Evolutionary conservation across 1,284 basidiomycete species (phyloP), one percentile per base, ranked within the genome.

Genomic region (Ceratobasidium sp.): DNA sequence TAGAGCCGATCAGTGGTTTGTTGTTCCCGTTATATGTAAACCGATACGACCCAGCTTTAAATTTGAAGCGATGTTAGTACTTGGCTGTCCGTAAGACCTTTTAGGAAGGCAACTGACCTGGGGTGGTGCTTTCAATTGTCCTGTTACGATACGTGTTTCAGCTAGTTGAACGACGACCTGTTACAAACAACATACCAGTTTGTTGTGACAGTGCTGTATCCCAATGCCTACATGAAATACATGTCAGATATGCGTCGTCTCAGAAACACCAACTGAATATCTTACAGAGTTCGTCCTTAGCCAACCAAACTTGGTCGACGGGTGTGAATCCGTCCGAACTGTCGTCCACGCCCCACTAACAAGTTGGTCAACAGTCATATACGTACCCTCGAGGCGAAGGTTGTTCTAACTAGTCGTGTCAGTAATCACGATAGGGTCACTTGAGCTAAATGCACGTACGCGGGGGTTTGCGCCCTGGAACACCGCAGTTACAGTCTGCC

Each of bases 381-480:
- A 94, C 0, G 91, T 92, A 35, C 83, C 84, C 78, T 93, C 92
- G 11, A 94, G 84, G 18, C 88, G 86, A 32, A 93, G 85, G 78
- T 94, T 92, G 79, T 94, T 94, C 90, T 92, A 76, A 52, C 1
- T n/a, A 38, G 2, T 50, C 18, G 55, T 49, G n/a, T n/a, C n/a
- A n/a, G n/a, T n/a, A 54, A 41, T 9, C 28, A 44, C 61, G 14
- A 44, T 28, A 4, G 11, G 41, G 47, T 30, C 43, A 38, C 21
- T 41, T 59, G 26, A 58, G 21, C 43, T 30, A 38, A 41, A 14
- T 16, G 63, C 1, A 66, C 87, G 76, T 75, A 91, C 91, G 80
- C 92, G 85, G 0, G 92, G 93, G 80, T 93, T 92, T 47, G 91
- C 92, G 74, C 90, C 91, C 58, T 92, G 88, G 75, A 94, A 94